Percentiles rank a stretch among this genome's conserved stretches.
phyloP scores from a whole-genome alignment of 257 asterid species.

The Solanum chilense region DNA sequence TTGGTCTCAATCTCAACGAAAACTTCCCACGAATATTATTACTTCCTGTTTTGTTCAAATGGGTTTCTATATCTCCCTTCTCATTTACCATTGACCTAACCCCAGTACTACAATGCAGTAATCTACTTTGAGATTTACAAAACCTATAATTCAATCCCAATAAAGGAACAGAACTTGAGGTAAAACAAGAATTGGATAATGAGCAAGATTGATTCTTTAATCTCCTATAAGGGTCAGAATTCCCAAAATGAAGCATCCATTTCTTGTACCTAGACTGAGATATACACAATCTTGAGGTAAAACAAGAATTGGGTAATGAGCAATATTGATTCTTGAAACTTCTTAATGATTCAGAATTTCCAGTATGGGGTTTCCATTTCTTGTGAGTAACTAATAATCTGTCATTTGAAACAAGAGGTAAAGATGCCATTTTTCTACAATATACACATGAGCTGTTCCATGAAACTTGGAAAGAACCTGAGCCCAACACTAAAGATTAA shows the following conservation, averaged over 20 bases:
- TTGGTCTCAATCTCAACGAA: slow-evolving; percentile 56
- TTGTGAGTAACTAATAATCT: slow-evolving; percentile 30
- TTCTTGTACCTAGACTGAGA: slow-evolving; percentile 8
- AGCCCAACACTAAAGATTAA: slow-evolving; percentile 1
- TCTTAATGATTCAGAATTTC: background rate
- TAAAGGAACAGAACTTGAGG: slow-evolving; percentile 28
- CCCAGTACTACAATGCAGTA: slow-evolving; percentile 25
- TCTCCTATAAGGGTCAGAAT: background rate
- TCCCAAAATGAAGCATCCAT: background rate
- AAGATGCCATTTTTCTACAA: slow-evolving; percentile 51
- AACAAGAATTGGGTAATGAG: slow-evolving; percentile 18
- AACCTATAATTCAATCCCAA: slow-evolving; percentile 18
- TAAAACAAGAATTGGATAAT: background rate
- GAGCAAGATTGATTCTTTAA: background rate
- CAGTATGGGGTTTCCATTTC: slow-evolving; percentile 6
- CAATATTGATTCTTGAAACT: slow-evolving; percentile 13
- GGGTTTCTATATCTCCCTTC: slow-evolving; percentile 25
- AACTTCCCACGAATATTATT: slow-evolving; percentile 31
- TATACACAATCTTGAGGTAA: slow-evolving; percentile 9
- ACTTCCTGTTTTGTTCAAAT: slow-evolving; percentile 25
- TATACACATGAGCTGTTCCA: slow-evolving; percentile 17
- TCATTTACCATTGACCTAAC: slow-evolving; percentile 31
- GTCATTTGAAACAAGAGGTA: slow-evolving; percentile 51
- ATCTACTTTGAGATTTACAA: slow-evolving; percentile 23
- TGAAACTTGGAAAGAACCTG: background rate